Percentiles rank a stretch among this genome's conserved stretches.
These are phyloP conservation scores for Sutorius eximius DNA, from an alignment of 1,284 basidiomycete species.

Conservation along the genomic window DNA sequence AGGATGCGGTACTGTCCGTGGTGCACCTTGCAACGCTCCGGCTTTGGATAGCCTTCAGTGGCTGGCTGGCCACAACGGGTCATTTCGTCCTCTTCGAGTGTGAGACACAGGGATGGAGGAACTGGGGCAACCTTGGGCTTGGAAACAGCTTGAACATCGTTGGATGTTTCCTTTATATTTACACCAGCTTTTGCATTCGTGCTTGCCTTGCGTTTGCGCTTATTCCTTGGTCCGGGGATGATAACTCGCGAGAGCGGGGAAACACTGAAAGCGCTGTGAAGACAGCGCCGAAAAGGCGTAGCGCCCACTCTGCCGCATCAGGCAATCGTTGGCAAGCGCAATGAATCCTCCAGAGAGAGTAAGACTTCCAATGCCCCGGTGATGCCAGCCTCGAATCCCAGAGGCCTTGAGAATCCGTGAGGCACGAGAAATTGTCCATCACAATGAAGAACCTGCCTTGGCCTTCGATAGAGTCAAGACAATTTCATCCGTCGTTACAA, in stretches of 20 bases:
- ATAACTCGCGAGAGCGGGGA: not conserved
- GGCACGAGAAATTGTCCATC: not conserved
- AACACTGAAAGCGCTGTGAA: too few relatives aligned
- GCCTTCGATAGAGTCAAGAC: too few relatives aligned
- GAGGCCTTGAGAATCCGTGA: not conserved
- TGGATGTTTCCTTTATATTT: not conserved
- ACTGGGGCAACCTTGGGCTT: too few relatives aligned
- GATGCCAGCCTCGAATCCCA: not conserved
- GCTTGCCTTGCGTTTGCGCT: not conserved
- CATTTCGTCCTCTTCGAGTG: conserved; percentile 32
- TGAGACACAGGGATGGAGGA: conserved; percentile 15
- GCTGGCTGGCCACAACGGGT: conserved; percentile 26
- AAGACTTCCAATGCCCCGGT: not conserved
- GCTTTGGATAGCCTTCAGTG: conserved; percentile 20
- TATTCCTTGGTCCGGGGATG: not conserved
- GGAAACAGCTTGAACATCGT: not conserved
- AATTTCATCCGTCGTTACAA: not conserved
- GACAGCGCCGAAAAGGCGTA: not conserved
- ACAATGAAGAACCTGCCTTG: not conserved
- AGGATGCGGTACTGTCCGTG: conserved; percentile 30
- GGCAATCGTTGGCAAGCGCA: not conserved
- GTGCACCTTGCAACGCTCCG: conserved; percentile 29
- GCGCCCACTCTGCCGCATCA: not conserved
- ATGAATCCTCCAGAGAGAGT: not conserved
- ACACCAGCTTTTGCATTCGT: not conserved